Percentiles rank a stretch among this genome's conserved stretches.
phyloP scores from a whole-genome alignment of 306 rosid species.

The Pyrus pyrifolia region DNA sequence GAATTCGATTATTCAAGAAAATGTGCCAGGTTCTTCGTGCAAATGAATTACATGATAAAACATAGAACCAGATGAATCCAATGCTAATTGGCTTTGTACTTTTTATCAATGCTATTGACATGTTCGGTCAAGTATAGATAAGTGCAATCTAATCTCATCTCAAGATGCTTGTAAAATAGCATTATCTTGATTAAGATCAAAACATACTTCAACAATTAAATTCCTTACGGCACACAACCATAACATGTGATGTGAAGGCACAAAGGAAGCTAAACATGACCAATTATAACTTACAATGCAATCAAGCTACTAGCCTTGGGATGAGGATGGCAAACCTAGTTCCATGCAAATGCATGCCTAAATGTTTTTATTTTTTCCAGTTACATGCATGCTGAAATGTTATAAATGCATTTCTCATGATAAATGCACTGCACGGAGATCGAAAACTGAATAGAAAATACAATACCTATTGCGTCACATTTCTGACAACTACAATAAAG shows the following conservation, averaged over 20 bases:
- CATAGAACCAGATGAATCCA: not conserved
- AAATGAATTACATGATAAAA: not conserved
- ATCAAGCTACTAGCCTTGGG: not conserved
- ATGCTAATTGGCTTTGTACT: not conserved
- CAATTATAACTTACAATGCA: not conserved
- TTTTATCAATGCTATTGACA: not conserved
- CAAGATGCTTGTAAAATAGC: not conserved
- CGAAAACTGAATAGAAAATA: not conserved
- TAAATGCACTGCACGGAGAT: not conserved
- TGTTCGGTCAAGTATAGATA: not conserved
- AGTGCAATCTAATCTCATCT: not conserved
- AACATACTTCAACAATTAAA: not conserved
- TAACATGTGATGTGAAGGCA: not conserved
- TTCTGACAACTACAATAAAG: not conserved
- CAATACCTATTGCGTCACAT: not conserved
- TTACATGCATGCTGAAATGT: not conserved
- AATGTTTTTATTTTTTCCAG: not conserved
- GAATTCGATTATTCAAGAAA: not conserved
- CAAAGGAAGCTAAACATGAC: not conserved
- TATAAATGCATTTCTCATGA: not conserved
- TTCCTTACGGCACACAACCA: not conserved
- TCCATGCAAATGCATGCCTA: not conserved
- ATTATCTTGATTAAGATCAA: not conserved
- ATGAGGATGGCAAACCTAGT: not conserved
- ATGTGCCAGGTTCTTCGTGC: not conserved